A percentile compares a stretch with the other conserved stretches of the same genome.
These are phyloP conservation scores for Cephalotrichum gorgonifer DNA, from an alignment of 2,329 filamentous ascomycete genomes.

Conservation along the genomic window DNA sequence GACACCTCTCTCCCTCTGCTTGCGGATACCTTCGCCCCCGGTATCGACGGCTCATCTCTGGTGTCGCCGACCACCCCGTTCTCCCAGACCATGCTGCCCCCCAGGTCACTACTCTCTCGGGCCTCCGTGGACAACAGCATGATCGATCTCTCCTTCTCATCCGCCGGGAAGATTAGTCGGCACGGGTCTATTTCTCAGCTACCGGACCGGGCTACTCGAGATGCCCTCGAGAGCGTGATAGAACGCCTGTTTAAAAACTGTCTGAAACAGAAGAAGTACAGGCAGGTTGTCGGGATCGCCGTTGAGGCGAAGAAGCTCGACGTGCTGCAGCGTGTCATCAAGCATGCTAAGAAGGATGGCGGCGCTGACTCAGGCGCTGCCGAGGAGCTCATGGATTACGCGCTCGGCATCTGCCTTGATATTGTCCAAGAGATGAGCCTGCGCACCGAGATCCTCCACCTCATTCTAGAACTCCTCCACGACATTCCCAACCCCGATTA, in stretches of 20 bases:
- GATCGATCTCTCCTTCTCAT: conserved; percentile 47
- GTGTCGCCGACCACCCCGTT: conserved; percentile 90
- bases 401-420: conserved; percentile 92
- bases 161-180: conserved; percentile 39
- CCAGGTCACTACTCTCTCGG: conserved; percentile 89
- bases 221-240: conserved; percentile 72
- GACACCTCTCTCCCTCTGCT: conserved; percentile 53
- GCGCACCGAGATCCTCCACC: conserved; percentile 70
- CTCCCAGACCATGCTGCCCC: conserved; percentile 84
- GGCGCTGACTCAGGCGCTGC: conserved; percentile 44
- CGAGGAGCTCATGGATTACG: conserved; percentile 95
- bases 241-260: conserved; percentile 87
- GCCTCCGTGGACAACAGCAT: conserved; percentile 57
- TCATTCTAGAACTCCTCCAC: conserved; percentile 92
- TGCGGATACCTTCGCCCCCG: conserved; percentile 66
- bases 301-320: conserved; percentile 90
- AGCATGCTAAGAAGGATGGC: conserved; percentile 79
- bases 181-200: conserved; percentile 55
- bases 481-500: conserved; percentile 90
- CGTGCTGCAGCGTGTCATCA: conserved; percentile 75
- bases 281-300: conserved; percentile 93
- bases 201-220: conserved; percentile 60
- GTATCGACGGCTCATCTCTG: conserved; percentile 57
- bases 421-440: conserved; percentile 89
- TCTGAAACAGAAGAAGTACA: conserved; percentile 75